Conservation (phyloP, 768 basidiomycete genomes). For the Boletellus emodensis region DNA sequence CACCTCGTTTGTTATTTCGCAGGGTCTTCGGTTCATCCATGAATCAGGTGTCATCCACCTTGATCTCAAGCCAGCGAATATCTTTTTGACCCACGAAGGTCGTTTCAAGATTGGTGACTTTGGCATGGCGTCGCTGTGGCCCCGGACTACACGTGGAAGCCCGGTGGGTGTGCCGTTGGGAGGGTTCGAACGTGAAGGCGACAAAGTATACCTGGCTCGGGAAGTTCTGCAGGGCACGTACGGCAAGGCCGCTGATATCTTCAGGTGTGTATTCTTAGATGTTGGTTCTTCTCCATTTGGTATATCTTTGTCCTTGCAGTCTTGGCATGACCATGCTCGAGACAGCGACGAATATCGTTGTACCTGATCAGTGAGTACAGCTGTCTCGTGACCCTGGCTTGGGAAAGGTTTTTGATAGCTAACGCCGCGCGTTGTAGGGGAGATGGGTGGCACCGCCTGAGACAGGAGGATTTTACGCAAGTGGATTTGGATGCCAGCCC, state of each 20-base stretch:
- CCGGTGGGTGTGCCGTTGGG: slow-evolving; percentile 35
- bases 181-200: slow-evolving; percentile 92
- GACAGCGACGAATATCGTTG: slow-evolving; percentile 91
- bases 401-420: slow-evolving; percentile 1
- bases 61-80: slow-evolving; percentile 96
- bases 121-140: slow-evolving; percentile 96
- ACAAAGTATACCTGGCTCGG: slow-evolving; percentile 94
- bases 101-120: slow-evolving; percentile 97
- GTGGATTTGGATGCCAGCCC: slow-evolving; percentile 66
- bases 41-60: slow-evolving; percentile 86
- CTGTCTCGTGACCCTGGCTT: not conserved
- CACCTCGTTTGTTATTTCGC: slow-evolving; percentile 21
- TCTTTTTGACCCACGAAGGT: slow-evolving; percentile 84
- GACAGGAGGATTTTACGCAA: slow-evolving; percentile 87
- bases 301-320: slow-evolving; percentile 41
- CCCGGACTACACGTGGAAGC: slow-evolving; percentile 44
- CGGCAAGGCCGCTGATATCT: slow-evolving; percentile 92
- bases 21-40: slow-evolving; percentile 91
- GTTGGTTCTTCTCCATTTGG: not conserved
- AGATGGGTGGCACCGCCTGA: slow-evolving; percentile 88
- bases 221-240: slow-evolving; percentile 92
- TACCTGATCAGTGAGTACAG: slow-evolving; percentile 86
- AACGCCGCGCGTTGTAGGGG: slow-evolving; percentile 54
- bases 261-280: slow-evolving; percentile 62
- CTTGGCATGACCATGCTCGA: slow-evolving; percentile 96